phyloP scores from a whole-genome alignment of 768 basidiomycete species.

The Chalciporus sphaerocephalus region DNA sequence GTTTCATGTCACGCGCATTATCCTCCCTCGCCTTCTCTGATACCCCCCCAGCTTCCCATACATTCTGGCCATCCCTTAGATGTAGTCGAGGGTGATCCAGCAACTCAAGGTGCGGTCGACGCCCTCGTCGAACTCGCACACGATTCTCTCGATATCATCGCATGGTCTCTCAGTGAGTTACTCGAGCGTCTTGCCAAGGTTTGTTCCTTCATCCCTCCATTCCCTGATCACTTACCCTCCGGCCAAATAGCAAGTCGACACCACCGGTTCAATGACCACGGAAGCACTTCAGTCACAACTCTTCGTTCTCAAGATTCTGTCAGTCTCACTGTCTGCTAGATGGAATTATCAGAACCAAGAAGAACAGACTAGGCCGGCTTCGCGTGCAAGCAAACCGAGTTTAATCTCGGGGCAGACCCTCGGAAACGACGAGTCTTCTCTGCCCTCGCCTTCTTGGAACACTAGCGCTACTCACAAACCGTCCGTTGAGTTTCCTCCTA shows the following conservation, averaged over 20 bases:
- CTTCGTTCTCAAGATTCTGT: slow-evolving; percentile 77
- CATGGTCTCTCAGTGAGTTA: slow-evolving; percentile 70
- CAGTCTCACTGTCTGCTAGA: slow-evolving; percentile 71
- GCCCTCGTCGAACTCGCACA: slow-evolving; percentile 75
- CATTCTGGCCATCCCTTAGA: slow-evolving; percentile 74
- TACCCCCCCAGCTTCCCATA: slow-evolving; percentile 63
- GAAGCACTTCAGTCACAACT: slow-evolving; percentile 84
- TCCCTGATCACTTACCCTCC: slow-evolving; percentile 10
- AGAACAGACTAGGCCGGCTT: slow-evolving; percentile 38
- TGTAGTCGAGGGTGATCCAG: slow-evolving; percentile 69
- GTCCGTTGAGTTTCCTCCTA: slow-evolving; percentile 39
- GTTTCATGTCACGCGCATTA: slow-evolving; percentile 12
- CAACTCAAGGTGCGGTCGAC: slow-evolving; percentile 71
- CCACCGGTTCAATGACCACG: slow-evolving; percentile 49
- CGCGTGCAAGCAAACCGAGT: slow-evolving; percentile 39
- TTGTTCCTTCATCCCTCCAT: slow-evolving; percentile 13
- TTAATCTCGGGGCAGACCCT: slow-evolving; percentile 31
- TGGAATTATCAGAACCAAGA: slow-evolving; percentile 48
- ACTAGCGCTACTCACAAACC: slow-evolving; percentile 33
- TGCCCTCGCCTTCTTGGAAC: slow-evolving; percentile 27
- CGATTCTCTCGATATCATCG: slow-evolving; percentile 77
- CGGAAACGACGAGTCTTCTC: slow-evolving; percentile 33
- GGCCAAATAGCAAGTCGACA: slow-evolving; percentile 47
- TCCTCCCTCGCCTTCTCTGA: background rate
- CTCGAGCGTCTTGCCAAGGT: slow-evolving; percentile 79